phyloP scores from a whole-genome alignment of 352 stramenopile genomes.

The Globisporangium solare region DNA sequence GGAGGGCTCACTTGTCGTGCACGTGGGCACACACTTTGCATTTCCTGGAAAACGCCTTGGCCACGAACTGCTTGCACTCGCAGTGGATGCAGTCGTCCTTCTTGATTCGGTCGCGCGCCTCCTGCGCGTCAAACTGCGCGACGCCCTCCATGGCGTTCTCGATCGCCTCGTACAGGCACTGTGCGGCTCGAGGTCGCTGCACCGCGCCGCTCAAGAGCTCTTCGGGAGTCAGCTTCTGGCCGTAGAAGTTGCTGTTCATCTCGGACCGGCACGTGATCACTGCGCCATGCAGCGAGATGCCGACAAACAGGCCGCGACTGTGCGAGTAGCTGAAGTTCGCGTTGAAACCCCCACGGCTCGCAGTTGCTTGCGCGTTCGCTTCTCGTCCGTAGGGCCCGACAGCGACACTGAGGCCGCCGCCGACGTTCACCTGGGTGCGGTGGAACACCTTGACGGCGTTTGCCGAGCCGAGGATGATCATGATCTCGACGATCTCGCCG shows the following conservation, averaged over 20 bases:
- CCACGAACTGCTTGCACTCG: conserved; percentile 46
- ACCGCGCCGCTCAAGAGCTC: conserved; percentile 68
- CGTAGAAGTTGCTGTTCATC: conserved; percentile 96
- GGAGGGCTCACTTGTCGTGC: conserved; percentile 33
- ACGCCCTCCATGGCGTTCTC: conserved; percentile 61
- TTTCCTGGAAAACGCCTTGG: conserved; percentile 72
- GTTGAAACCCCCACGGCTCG: conserved; percentile 66
- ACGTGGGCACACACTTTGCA: conserved; percentile 68
- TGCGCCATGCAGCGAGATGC: conserved; percentile 91
- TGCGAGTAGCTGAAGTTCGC: conserved; percentile 94
- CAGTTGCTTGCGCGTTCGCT: conserved; percentile 76
- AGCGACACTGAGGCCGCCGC: conserved; percentile 86
- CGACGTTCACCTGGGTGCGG: conserved; percentile 88
- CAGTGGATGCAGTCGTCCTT: conserved; percentile 44
- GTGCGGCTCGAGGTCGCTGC: conserved; percentile 49
- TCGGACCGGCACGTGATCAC: conserved; percentile 87
- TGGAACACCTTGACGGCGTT: conserved; percentile 91
- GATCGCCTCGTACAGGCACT: conserved; percentile 79
- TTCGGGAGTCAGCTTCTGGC: conserved; percentile 69
- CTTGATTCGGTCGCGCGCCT: conserved; percentile 13
- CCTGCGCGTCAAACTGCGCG: conserved; percentile 48
- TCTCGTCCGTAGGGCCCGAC: conserved; percentile 89
- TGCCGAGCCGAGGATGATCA: conserved; percentile 93
- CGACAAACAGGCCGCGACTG: conserved; percentile 90
- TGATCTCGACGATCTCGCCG: conserved; percentile 92